A percentile compares a stretch with the other conserved stretches of the same genome.
Evolutionary conservation across 805 yeast genomes (phyloP).

Genomic region (Pichia occidentalis): DNA sequence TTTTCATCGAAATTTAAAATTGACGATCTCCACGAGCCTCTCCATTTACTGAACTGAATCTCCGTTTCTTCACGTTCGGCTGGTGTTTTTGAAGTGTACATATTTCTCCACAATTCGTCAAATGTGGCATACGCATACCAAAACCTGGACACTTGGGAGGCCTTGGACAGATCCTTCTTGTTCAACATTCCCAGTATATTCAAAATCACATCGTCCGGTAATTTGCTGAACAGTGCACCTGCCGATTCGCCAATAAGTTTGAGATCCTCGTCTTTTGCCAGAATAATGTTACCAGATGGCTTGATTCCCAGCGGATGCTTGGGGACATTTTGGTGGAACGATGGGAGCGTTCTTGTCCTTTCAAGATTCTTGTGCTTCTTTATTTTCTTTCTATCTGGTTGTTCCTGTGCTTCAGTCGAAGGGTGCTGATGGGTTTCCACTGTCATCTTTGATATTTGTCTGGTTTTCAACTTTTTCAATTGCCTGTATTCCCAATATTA

Average conservation of each 20-base stretch:
- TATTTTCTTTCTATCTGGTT: too few species aligned
- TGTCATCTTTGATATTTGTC: too few species aligned
- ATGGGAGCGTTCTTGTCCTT: too few species aligned
- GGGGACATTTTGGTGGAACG: conserved; percentile 22
- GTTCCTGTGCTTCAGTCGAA: too few species aligned
- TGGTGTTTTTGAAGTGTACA: conserved; percentile 34
- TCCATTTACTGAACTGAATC: conserved; percentile 41
- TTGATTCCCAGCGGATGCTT: conserved; percentile 68
- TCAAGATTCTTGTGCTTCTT: too few species aligned
- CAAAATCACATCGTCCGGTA: conserved; percentile 62
- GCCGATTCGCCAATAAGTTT: conserved; percentile 31
- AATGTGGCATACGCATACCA: conserved; percentile 66
- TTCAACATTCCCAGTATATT: conserved; percentile 44
- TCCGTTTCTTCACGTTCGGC: conserved; percentile 1
- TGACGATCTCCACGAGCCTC: conserved; percentile 76
- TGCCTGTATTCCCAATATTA: too few species aligned
- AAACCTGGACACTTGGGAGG: conserved; percentile 57
- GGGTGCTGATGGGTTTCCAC: too few species aligned
- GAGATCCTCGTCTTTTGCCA: conserved; percentile 19
- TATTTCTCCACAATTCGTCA: conserved; percentile 76
- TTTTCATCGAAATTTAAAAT: conserved; percentile 32
- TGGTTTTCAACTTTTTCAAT: too few species aligned
- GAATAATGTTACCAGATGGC: conserved; percentile 60
- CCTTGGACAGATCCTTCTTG: conserved; percentile 39
- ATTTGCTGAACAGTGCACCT: conserved; percentile 42